Conservation (phyloP, 2,329 filamentous ascomycete species). For the Diplodia seriata region DNA sequence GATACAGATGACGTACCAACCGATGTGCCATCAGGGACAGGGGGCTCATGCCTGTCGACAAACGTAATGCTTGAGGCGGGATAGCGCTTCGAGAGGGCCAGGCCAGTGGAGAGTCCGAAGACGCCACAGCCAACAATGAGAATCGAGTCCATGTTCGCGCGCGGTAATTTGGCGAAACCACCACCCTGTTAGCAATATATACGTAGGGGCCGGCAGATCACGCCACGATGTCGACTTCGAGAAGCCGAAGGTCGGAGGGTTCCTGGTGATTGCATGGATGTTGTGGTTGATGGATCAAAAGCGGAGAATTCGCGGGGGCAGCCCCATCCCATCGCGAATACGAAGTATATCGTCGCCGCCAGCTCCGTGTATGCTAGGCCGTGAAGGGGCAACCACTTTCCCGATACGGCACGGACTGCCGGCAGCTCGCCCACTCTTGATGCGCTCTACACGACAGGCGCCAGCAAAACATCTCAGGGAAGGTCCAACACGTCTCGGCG, state of each 20-base stretch:
- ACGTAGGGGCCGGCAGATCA: not conserved
- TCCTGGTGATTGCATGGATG: not conserved
- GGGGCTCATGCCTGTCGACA: slow-evolving; percentile 29
- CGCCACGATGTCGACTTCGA: not conserved
- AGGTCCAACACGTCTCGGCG: slow-evolving; percentile 26
- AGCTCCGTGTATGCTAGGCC: fast-evolving
- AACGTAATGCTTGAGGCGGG: slow-evolving; percentile 8
- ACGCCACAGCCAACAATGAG: slow-evolving; percentile 27
- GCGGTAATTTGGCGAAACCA: not conserved
- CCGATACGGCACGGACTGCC: not conserved
- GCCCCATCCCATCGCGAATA: not conserved
- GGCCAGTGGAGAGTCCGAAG: slow-evolving; percentile 29
- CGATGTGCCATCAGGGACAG: slow-evolving; percentile 29
- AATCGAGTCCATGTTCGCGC: slow-evolving; percentile 18
- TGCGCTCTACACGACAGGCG: not conserved
- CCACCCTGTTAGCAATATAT: not conserved
- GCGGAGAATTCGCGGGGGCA: slow-evolving; percentile 18
- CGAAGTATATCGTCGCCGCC: slow-evolving; percentile 14
- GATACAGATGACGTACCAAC: slow-evolving; percentile 20
- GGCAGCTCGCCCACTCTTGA: slow-evolving; percentile 23
- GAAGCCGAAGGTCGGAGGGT: not conserved
- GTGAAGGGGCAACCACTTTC: not conserved
- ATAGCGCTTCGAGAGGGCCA: slow-evolving; percentile 29
- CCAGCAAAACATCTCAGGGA: not conserved
- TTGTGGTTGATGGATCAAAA: not conserved